These are phyloP conservation scores for Colletotrichum spinosum DNA, from an alignment of 2,329 filamentous ascomycete genomes.

Conservation along the genomic window DNA sequence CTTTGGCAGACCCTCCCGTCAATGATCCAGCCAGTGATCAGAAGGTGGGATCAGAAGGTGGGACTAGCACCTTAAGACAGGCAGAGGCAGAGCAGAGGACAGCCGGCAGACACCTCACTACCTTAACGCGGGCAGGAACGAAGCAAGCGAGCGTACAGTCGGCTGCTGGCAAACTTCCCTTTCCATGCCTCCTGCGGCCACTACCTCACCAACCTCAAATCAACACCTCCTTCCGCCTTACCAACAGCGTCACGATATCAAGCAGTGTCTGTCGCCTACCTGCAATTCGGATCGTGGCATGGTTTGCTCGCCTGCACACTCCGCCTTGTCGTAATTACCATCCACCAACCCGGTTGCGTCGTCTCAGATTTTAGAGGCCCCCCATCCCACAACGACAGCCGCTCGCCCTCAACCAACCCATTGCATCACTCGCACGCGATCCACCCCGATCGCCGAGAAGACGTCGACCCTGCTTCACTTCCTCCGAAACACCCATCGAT, in stretches of 20 bases:
- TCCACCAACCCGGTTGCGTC: slow-evolving; percentile 36
- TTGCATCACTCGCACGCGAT: slow-evolving; percentile 47
- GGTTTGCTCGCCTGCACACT: slow-evolving; percentile 32
- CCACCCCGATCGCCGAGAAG: slow-evolving; percentile 40
- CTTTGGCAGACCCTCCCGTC: slow-evolving; percentile 14
- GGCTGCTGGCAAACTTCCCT: slow-evolving; percentile 34
- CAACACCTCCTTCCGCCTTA: slow-evolving; percentile 32
- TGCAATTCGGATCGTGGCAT: slow-evolving; percentile 34
- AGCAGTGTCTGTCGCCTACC: slow-evolving; percentile 26
- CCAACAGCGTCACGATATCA: slow-evolving; percentile 34
- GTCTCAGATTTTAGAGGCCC: slow-evolving; percentile 38
- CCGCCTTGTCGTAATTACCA: slow-evolving; percentile 24
- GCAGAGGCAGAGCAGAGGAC: not conserved
- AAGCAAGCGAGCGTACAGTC: slow-evolving; percentile 22
- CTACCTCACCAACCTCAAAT: slow-evolving; percentile 29
- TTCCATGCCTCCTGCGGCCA: slow-evolving; percentile 30
- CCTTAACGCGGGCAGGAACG: slow-evolving; percentile 3
- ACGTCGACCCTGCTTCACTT: slow-evolving; percentile 28
- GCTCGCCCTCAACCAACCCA: slow-evolving; percentile 38
- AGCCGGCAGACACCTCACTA: too few species aligned
- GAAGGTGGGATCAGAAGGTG: slow-evolving; percentile 3
- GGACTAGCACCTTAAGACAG: not conserved
- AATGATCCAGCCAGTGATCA: slow-evolving; percentile 4
- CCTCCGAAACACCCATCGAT: slow-evolving; percentile 31
- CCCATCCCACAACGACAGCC: slow-evolving; percentile 36